Evolutionary conservation across 352 stramenopile genomes (phyloP).

Genomic region (Globisporangium cederbergense): DNA sequence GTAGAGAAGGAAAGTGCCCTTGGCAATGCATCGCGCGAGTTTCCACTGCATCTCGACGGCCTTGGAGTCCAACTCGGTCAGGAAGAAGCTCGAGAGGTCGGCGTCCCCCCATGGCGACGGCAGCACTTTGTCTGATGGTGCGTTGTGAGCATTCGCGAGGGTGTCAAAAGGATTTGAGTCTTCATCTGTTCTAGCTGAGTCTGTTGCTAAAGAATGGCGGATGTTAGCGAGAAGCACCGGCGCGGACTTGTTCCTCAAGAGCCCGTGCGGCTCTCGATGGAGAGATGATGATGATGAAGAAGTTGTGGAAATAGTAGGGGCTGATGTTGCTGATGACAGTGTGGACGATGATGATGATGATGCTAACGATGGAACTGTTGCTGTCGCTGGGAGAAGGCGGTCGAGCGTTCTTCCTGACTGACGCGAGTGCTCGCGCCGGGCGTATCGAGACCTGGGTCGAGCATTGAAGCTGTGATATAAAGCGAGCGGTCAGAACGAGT

Average conservation of each 20-base stretch:
- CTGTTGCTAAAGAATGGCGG: neutral
- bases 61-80: constrained; percentile 67
- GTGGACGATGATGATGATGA: neutral
- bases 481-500: neutral
- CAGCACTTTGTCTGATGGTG: constrained; percentile 7
- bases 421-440: constrained; percentile 35
- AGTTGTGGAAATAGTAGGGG: neutral
- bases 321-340: neutral
- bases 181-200: neutral
- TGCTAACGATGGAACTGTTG: constrained; percentile 14
- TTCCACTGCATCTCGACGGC: constrained; percentile 20
- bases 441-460: constrained; percentile 51
- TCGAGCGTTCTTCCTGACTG: constrained; percentile 28
- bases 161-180: neutral
- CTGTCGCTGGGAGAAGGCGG: constrained; percentile 32
- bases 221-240: constrained; percentile 2
- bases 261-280: neutral
- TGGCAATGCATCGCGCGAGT: constrained; percentile 38
- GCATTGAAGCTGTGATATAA: constrained; percentile 30
- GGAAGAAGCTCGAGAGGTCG: constrained; percentile 60
- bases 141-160: neutral
- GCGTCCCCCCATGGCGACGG: constrained; percentile 25
- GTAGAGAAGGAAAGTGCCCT: constrained; percentile 56
- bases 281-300: neutral
- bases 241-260: constrained; percentile 13